These are phyloP conservation scores for Teunomyces lycoperdinae DNA, from an alignment of 805 yeast species.

Conservation along the genomic window DNA sequence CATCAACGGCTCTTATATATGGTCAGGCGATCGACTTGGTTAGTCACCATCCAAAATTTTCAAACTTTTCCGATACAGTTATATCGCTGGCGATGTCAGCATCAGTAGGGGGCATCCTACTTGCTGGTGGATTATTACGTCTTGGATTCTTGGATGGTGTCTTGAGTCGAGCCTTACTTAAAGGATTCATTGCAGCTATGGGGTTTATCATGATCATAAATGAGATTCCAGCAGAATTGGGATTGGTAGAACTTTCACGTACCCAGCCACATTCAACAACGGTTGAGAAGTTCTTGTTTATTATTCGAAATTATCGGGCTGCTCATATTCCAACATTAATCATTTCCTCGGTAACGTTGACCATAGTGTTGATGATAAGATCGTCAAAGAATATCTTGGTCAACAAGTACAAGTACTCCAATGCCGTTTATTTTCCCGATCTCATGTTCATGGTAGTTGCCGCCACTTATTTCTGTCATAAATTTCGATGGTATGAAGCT, in stretches of 20 bases:
- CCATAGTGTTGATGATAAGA: conserved; percentile 20
- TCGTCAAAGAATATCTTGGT: conserved; percentile 16
- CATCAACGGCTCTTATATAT: conserved; percentile 77
- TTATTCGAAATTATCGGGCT: conserved; percentile 7
- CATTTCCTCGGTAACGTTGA: conserved; percentile 20
- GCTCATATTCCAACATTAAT: conserved; percentile 15
- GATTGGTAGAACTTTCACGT: conserved; percentile 18
- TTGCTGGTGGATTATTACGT: conserved; percentile 48
- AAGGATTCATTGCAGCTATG: conserved; percentile 84
- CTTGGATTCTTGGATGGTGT: conserved; percentile 84
- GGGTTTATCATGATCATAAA: conserved; percentile 75
- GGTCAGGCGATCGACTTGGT: conserved; percentile 66
- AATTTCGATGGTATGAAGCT: conserved; percentile 19
- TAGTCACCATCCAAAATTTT: conserved; percentile 31
- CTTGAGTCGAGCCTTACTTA: conserved; percentile 67
- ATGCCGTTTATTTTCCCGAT: conserved; percentile 30
- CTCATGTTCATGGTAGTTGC: conserved; percentile 29
- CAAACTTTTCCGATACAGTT: conserved; percentile 37
- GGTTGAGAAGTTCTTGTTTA: conserved; percentile 17
- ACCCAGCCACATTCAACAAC: conserved; percentile 22
- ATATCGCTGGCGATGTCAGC: conserved; percentile 17
- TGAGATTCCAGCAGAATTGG: conserved; percentile 49
- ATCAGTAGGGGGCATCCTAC: conserved; percentile 17
- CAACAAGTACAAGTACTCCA: conserved; percentile 11
- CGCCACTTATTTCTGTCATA: conserved; percentile 25